Evolutionary conservation across 441 rosid genomes (phyloP).

Genomic region (Gossypium trilobum): DNA sequence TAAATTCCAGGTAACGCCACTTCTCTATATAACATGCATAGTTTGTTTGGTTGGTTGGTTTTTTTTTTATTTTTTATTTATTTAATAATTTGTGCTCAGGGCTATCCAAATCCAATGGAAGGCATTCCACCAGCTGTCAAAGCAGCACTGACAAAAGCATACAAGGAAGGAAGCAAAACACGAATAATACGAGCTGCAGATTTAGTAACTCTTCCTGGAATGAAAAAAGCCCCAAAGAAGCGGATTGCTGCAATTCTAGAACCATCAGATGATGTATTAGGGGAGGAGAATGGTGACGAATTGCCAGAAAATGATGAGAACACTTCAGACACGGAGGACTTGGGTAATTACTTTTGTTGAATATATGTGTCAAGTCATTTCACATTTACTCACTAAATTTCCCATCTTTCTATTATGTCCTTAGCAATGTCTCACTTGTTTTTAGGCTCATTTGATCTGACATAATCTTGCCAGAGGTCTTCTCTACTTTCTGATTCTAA

Average conservation of each 20-base stretch:
- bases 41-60: background rate
- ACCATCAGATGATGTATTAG: slow-evolving; percentile 46
- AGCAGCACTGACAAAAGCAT: slow-evolving; percentile 80
- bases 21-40: background rate
- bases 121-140: slow-evolving; percentile 76
- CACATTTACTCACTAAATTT: background rate
- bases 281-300: slow-evolving; percentile 53
- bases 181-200: slow-evolving; percentile 82
- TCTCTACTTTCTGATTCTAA: background rate
- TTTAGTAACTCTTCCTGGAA: slow-evolving; percentile 69
- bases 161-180: slow-evolving; percentile 58
- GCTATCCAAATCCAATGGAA: slow-evolving; percentile 72
- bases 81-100: slow-evolving; percentile 34
- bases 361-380: background rate
- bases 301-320: slow-evolving; percentile 52
- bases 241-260: slow-evolving; percentile 73
- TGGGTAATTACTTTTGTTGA: slow-evolving; percentile 35
- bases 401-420: background rate
- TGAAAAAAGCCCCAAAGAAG: slow-evolving; percentile 72
- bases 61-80: background rate
- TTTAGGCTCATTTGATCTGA: background rate
- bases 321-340: slow-evolving; percentile 50
- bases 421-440: background rate
- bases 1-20: slow-evolving; percentile 55
- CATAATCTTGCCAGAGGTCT: background rate